Evolutionary conservation across 805 yeast genomes (phyloP).

Genomic region (Candida nanaspora): DNA sequence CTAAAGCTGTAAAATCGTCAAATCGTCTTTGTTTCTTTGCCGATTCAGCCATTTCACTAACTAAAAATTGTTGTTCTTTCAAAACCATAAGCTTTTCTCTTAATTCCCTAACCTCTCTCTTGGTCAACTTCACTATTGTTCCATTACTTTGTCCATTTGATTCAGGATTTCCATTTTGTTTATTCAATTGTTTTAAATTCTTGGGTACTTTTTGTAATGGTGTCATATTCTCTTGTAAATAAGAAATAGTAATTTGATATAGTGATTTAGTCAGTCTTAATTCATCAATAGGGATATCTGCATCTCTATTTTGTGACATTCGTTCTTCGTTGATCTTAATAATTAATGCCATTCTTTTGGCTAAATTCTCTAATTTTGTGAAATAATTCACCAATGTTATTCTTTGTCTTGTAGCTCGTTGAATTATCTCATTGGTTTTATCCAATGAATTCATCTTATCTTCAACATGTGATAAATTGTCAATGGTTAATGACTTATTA

Average conservation of each 20-base stretch:
- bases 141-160: too few species aligned
- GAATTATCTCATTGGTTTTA: slow-evolving; percentile 15
- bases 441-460: neutral
- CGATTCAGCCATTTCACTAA: slow-evolving; percentile 54
- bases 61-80: slow-evolving; percentile 74
- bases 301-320: neutral
- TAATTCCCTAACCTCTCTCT: slow-evolving; percentile 46
- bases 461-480: neutral
- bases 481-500: neutral
- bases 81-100: slow-evolving; percentile 80
- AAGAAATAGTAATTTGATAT: slow-evolving; percentile 46
- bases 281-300: slow-evolving; percentile 28
- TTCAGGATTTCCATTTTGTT: neutral
- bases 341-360: slow-evolving; percentile 32
- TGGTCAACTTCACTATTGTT: slow-evolving; percentile 31
- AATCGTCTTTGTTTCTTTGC: slow-evolving; percentile 63
- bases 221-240: slow-evolving; percentile 60
- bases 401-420: slow-evolving; percentile 34
- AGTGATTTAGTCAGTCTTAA: slow-evolving; percentile 44
- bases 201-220: slow-evolving; percentile 55
- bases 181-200: slow-evolving; percentile 10
- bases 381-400: slow-evolving; percentile 41
- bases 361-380: slow-evolving; percentile 40
- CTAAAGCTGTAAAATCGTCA: slow-evolving; percentile 64
- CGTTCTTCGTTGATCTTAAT: slow-evolving; percentile 15